Conservation (phyloP, 192 early-diverging fungal species). For the Entrophospora sp. region DNA sequence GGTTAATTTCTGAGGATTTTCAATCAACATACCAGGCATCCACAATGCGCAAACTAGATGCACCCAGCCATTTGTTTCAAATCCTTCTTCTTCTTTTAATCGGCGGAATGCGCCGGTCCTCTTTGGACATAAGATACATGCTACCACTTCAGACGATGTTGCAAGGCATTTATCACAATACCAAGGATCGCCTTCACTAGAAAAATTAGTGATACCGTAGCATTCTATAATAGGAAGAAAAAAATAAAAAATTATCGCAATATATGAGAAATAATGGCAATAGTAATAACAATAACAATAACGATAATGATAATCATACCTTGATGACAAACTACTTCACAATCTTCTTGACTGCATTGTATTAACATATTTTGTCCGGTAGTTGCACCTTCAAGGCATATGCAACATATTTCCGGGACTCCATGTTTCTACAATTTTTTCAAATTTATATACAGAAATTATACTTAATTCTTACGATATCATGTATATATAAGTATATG, state of each 20-base stretch:
- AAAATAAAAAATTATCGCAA: too few species aligned
- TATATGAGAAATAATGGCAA: constrained; percentile 21
- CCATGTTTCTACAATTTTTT: constrained; percentile 32
- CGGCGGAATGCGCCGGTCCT: constrained; percentile 36
- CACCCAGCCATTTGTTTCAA: constrained; percentile 28
- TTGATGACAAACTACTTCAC: constrained; percentile 23
- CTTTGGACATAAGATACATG: constrained; percentile 33
- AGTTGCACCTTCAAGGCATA: constrained; percentile 38
- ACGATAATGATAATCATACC: too few species aligned
- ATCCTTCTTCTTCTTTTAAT: constrained; percentile 24
- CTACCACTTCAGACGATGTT: constrained; percentile 30
- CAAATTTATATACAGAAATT: constrained; percentile 1
- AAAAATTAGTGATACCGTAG: constrained; percentile 31
- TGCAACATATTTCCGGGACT: constrained; percentile 44
- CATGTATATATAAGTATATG: too few species aligned
- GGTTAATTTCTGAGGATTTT: constrained; percentile 27
- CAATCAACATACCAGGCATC: constrained; percentile 39
- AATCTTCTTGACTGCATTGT: constrained; percentile 34
- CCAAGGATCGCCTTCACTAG: constrained; percentile 32
- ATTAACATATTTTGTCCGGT: constrained; percentile 42
- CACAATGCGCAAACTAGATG: constrained; percentile 43
- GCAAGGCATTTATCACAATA: constrained; percentile 36
- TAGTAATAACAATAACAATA: too few species aligned
- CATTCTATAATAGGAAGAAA: constrained; percentile 33
- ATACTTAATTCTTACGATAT: too few species aligned